Evolutionary conservation across 768 basidiomycete genomes (phyloP), one percentile per base, ranked within the genome.

Genomic region (Dictyophora rubrovolvata): DNA sequence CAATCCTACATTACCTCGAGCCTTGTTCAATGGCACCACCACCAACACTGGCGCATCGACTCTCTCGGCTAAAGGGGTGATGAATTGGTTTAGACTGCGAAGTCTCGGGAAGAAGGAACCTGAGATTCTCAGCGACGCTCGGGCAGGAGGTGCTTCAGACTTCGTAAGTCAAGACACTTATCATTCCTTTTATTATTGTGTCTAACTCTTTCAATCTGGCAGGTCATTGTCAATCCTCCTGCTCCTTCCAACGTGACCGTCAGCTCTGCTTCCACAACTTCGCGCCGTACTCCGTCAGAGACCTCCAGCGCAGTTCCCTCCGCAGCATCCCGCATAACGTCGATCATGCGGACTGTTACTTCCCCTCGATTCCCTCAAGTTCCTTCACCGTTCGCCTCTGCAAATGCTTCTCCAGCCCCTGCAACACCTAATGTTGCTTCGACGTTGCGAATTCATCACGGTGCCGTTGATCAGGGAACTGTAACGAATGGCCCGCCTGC

Each of bases 61-160:
- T n/a, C 85, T 80, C 72, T 89, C 93, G 70, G 93, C 95, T 4
- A 84, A 85, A 70, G 92, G 87, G 68, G 96, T 99, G 55, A 98
- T 98, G 95, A 86, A 93, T 64, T 99, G 96, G 96, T 98, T 99
- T 81, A 78, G 76, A 46, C 67, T 73, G 34, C 74, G 74, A 62
- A 72, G 72, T 46, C 60, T 72, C 21, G 68, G 42, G 21, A 51
- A 67, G 53, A 53, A 65, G 17, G 60, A 56, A 54, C 46, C 47
- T 7, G 54, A 61, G 48, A 52, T 28, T 16, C 42, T 47, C 54
- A n/a, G 42, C n/a, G 42, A 42, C 12, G 42, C 14, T 42, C 42
- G n/a, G 14, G 42, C 14, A 14, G 42, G 42, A 42, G 11, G 4
- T n/a, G 42, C 28, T 28, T 28, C 42, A 12, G 42, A 42, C 42